Evolutionary conservation across 805 yeast genomes (phyloP), one percentile per base, ranked within the genome.

Genomic region (Schwanniomyces yamadae): DNA sequence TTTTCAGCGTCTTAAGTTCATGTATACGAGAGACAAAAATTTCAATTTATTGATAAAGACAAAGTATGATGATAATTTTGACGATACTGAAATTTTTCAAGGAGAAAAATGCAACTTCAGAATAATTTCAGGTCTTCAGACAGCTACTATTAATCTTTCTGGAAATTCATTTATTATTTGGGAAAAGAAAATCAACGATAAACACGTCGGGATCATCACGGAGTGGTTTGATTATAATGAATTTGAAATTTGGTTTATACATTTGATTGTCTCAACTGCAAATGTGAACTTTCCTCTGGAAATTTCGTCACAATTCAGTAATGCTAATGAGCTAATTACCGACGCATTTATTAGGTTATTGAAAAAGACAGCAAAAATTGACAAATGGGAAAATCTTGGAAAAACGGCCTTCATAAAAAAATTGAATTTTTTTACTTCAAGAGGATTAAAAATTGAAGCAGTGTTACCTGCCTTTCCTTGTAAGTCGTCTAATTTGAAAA

Each of bases 381-480:
- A 78, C 48, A 55, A 69, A 48, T 78, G 83, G 83, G 61, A 60
- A 8, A 42, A 47, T 6, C 66, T 64, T 6, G 81, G 82, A 2
- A 57, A 66, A 30, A 63, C 50, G 0, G 57, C 60, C 28, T 78
- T 78, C 44, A 50, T 64, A 7, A 54, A 60, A 18, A 64, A 61
- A 35, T 67, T 71, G 4, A 58, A 61, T 19, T 75, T 69, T 49
- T 78, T 74, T 49, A 75, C 79, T 16, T 62, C 70, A 26, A 64
- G 78, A 49, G 58, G 63, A 42, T 36, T 67, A 20, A 67, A 66
- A 25, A 65, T 78, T 41, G 79, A 77, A 52, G 75, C 78, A 10
- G 79, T 77, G 6, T 57, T 78, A 33, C 84, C 84, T 5, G 84
- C 84, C 0, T 78, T 78, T 42, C 84, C 84, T 7, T 78, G 83